A percentile compares a stretch with the other conserved stretches of the same genome.
phyloP scores from a whole-genome alignment of 2,329 filamentous ascomycete species.

The Trichoderma arundinaceum region DNA sequence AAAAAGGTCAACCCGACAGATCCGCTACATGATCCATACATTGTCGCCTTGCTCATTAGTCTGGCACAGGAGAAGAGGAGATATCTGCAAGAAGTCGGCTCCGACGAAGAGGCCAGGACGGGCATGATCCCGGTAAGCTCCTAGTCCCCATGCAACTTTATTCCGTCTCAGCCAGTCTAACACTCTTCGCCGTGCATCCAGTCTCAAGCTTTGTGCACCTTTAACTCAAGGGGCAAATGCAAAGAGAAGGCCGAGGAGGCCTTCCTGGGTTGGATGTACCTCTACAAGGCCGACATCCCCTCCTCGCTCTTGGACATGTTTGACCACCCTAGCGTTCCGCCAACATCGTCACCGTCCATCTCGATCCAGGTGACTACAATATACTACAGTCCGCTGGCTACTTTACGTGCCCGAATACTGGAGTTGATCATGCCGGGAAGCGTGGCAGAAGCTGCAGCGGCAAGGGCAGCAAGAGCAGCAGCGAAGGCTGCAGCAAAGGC shows the following conservation, averaged over 20 bases:
- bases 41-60: constrained; percentile 14
- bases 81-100: not conserved
- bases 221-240: not conserved
- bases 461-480: no score
- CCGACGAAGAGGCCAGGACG: not conserved
- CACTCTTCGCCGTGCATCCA: not conserved
- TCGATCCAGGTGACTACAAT: constrained; percentile 11
- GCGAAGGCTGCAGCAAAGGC: no score
- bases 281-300: constrained; percentile 26
- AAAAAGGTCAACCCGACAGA: not conserved
- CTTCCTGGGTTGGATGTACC: constrained; percentile 16
- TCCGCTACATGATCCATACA: constrained; percentile 16
- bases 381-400: constrained; percentile 3
- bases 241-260: not conserved
- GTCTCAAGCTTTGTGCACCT: constrained; percentile 8
- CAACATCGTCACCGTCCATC: constrained; percentile 21
- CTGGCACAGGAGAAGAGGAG: constrained; percentile 8
- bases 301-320: constrained; percentile 28
- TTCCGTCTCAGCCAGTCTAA: not conserved
- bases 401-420: constrained; percentile 15
- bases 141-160: not conserved
- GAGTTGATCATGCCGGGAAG: constrained; percentile 30
- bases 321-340: constrained; percentile 7
- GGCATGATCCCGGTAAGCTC: not conserved
- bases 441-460: not conserved